Evolutionary conservation across 2,329 filamentous ascomycete species (phyloP).

Genomic region (Fusarium sp.): DNA sequence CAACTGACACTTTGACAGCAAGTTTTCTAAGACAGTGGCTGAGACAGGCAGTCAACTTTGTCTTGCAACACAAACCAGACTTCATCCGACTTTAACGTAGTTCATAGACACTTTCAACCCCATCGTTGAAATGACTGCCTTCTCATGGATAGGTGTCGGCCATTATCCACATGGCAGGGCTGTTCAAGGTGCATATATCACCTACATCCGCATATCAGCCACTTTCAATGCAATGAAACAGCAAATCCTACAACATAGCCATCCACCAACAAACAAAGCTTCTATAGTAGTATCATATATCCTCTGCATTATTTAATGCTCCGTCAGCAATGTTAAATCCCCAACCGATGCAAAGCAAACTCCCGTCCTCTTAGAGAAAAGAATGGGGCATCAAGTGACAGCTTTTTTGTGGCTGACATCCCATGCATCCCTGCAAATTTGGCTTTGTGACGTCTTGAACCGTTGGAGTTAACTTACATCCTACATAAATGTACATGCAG

Average conservation of each 20-base stretch:
- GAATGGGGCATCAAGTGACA: constrained; percentile 31
- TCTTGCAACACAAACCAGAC: neutral
- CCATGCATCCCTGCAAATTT: constrained; percentile 14
- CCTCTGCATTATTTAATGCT: neutral
- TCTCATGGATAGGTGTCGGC: neutral
- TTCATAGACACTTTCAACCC: neutral
- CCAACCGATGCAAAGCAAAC: neutral
- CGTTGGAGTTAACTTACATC: constrained; percentile 30
- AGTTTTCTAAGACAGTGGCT: neutral
- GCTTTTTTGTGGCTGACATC: constrained; percentile 21
- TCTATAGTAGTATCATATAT: neutral
- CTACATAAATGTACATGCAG: constrained; percentile 23
- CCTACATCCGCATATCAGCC: neutral
- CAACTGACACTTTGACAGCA: neutral
- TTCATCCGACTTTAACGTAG: neutral
- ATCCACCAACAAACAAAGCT: neutral
- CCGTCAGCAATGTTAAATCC: neutral
- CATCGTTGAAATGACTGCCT: neutral
- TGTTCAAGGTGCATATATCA: neutral
- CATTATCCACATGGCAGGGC: neutral
- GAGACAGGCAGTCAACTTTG: neutral
- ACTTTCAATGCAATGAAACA: constrained; percentile 4
- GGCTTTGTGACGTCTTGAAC: constrained; percentile 19
- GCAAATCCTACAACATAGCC: neutral
- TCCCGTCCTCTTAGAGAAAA: neutral